These are phyloP conservation scores for Aegilops longissima DNA, from an alignment of 176 grass and related monocot species.

Conservation along the genomic window DNA sequence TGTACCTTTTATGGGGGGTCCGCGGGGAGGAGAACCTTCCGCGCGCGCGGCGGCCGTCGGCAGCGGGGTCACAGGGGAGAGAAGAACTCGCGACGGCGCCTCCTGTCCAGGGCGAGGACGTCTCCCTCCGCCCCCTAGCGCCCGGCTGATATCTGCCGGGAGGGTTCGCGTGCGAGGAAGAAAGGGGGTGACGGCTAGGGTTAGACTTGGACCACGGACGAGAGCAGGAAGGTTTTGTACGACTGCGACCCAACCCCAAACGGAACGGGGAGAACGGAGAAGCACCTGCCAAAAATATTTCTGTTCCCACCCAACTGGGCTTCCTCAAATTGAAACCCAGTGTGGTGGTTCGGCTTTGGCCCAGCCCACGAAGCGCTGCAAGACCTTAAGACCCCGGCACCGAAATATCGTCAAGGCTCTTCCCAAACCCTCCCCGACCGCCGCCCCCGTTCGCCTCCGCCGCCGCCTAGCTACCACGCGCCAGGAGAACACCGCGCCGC, in stretches of 20 bases:
- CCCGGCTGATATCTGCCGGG: background rate
- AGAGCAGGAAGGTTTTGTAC: background rate
- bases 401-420: background rate
- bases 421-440: conserved; percentile 16
- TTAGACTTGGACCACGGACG: background rate
- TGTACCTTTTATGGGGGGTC: too few relatives aligned
- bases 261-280: conserved; percentile 3
- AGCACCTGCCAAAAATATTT: background rate
- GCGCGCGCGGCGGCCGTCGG: background rate
- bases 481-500: background rate
- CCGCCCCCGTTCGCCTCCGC: background rate
- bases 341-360: background rate
- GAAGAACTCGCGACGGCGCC: too few relatives aligned
- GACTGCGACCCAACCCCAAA: background rate
- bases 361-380: background rate
- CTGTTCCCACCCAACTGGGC: background rate
- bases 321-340: background rate
- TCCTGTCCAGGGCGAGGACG: too few relatives aligned
- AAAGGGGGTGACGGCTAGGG: background rate
- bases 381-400: background rate
- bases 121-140: too few relatives aligned
- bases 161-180: background rate
- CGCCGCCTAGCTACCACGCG: background rate
- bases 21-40: background rate
- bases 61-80: background rate